Base-by-base conservation (phyloP, 139 green algal species). In the Auxenochlorella pyrenoidosa region DNA sequence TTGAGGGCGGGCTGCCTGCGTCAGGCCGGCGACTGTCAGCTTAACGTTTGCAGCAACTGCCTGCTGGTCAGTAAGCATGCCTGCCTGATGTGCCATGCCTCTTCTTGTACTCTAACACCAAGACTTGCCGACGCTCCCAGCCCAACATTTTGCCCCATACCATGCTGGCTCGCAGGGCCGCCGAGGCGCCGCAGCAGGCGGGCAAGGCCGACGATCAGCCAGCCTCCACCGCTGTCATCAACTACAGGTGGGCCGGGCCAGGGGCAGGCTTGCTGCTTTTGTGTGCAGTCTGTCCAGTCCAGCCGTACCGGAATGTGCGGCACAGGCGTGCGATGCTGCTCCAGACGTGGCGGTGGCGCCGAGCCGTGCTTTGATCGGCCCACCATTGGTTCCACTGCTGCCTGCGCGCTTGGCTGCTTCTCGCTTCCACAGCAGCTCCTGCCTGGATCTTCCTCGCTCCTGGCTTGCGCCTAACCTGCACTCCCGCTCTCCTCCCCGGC, bases 141-240 rank as follows among this genome's bases (percentile, higher is more conserved):
- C 70, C 0, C 15, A 26, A 22, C 13, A 28, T n/a, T 44, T 5
- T 3, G 5, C 12, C 18, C 26, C 79, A 43, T 0, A 21, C n/a
- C 38, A 38, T 22, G 40, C 72, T 58, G 51, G 2, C 30, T 6
- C 40, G 40, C 79, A 84, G 79, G 59, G 36, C 36, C 34, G 21
- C 65, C 13, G 58, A 75, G 44, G 80, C 40, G 28, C 63, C 63
- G 10, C 68, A 76, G 63, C 63, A 75, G 79, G 36, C 66, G 5
- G 80, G 63, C 80, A 85, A 73, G 58, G 80, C 30, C 13, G 80
- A 75, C 4, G 80, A 85, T 12, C 41, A 85, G 80, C 63, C 80
- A 0, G 30, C 28, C 6, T 85, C 80, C 28, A 76, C 80, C 0
- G 30, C 80, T 1, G 80, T 85, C 40, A 76, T 85, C 80, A 85